Evolutionary conservation across 257 asterid genomes (phyloP), one percentile per base, ranked within the genome.

Genomic region (Jasminum sambac): DNA sequence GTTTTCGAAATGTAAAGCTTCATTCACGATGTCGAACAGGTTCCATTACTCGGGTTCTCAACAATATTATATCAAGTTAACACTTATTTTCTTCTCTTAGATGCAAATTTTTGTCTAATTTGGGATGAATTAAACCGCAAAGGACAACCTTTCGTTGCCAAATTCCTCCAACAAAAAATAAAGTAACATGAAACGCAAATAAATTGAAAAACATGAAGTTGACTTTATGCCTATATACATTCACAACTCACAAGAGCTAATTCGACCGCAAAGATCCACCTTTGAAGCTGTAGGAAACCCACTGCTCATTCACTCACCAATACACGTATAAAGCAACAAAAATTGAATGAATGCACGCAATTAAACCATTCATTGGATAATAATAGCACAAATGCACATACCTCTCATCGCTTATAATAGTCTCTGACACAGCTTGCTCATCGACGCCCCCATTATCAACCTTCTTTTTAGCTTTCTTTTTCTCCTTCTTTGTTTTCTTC

Each of bases 401-500:
- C 97, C 88, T 81, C 13, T 61, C 76, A 68, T 5, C 75, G 74
- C 64, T 66, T 62, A 43, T 73, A 55, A 59, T 19, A 9, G 75
- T 21, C 65, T 74, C 81, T 41, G 69, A 58, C 64, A 64, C 84
- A 62, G 58, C 66, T 72, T 80, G 78, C 67, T 64, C 78, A 74
- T 80, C 76, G 69, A 70, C 69, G 70, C 59, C 68, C 75, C 58
- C 80, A 50, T 52, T 68, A 40, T 63, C 78, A 60, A 26, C 65
- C 63, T 41, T 70, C 23, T 41, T 71, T 61, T 68, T 48, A 46
- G 11, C 72, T 57, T 62, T 73, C 39, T 55, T 68, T 74, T 79
- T 79, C 64, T 52, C 76, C 26, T 75, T 77, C 63, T 70, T 80
- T 16, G 24, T 67, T 16, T 77, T 82, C 71, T 74, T 80, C 57